Evolutionary conservation across 2,329 filamentous ascomycete species (phyloP).

Genomic region (Sporothrix sp.): DNA sequence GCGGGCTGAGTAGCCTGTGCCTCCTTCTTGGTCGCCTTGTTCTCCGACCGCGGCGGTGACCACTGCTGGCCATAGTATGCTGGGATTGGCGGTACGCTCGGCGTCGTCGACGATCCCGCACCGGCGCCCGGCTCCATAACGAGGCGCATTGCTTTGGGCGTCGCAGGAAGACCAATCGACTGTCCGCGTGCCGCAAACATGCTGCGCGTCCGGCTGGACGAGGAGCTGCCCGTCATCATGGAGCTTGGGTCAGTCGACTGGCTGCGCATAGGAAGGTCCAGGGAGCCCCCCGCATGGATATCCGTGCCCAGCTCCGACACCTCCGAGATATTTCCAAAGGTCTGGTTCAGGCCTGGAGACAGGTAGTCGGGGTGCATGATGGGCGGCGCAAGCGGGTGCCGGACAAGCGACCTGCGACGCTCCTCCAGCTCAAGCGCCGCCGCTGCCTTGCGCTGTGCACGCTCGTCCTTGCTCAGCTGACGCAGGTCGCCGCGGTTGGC

Average conservation of each 20-base stretch:
- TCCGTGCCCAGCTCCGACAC: slow-evolving; percentile 32
- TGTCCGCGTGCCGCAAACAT: slow-evolving; percentile 40
- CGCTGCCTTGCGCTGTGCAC: slow-evolving; percentile 58
- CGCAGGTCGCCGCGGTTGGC: slow-evolving; percentile 40
- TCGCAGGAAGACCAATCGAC: slow-evolving; percentile 74
- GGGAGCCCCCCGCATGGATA: slow-evolving; percentile 26
- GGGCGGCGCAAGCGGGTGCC: slow-evolving; percentile 66
- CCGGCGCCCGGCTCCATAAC: slow-evolving; percentile 52
- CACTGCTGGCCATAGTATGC: slow-evolving; percentile 31
- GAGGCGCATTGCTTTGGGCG: slow-evolving; percentile 82
- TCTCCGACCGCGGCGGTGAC: slow-evolving; percentile 27
- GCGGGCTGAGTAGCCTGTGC: slow-evolving; percentile 7
- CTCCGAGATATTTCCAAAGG: slow-evolving; percentile 16
- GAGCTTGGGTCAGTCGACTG: slow-evolving; percentile 54
- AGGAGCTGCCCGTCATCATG: neutral
- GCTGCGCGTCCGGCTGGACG: slow-evolving; percentile 28
- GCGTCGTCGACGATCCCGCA: slow-evolving; percentile 23
- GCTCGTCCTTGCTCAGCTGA: slow-evolving; percentile 45
- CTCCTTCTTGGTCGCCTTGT: slow-evolving; percentile 24
- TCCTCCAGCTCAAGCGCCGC: slow-evolving; percentile 83
- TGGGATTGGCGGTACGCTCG: slow-evolving; percentile 45
- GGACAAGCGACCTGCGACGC: slow-evolving; percentile 71
- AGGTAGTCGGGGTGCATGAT: slow-evolving; percentile 65
- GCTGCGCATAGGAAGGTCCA: slow-evolving; percentile 45
- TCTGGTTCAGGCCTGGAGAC: slow-evolving; percentile 23